Evolutionary conservation across 140 eudicot genomes (phyloP), one percentile per base, ranked within the genome.

Genomic region (Senecio squalidus): DNA sequence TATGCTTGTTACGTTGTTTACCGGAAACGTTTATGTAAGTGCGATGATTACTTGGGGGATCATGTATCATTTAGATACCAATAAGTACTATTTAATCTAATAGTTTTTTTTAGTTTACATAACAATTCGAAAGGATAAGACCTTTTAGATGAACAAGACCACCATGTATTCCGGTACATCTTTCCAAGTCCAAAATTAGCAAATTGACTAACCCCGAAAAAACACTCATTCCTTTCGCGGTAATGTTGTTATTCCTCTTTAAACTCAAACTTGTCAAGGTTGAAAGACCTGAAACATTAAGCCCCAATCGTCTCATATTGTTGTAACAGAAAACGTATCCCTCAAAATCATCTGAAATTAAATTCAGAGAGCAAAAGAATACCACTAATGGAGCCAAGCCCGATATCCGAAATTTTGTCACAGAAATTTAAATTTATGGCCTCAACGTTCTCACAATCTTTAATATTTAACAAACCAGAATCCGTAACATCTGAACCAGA

Each of bases 401-500:
- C 99, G n/a, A 22, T 46, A 69, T 88, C 96, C 1, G 96, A 70
- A 17, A 93, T 84, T 72, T 68, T 74, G 10, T 88, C 95, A 67
- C 99, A 93, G 50, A 72, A 93, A 70, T 93, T 88, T 22, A 88
- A 62, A 61, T 80, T 82, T 65, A 88, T 74, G 2, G 78, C 83
- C 66, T 88, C 94, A 30, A 93, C 66, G 22, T 62, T 88, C 28
- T 68, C 33, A 76, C 99, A 93, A 46, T 68, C 82, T 73, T 79
- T 76, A 26, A 93, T 72, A 70, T 68, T 76, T 26, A 23, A 58
- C 57, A 93, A 67, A 50, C 99, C 96, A 13, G 70, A 57, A 65
- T 93, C 96, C 30, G 96, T 82, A 67, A 93, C 90, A 65, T 88
- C 95, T 9, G 99, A 84, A 66, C 94, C 85, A 39, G 99, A 88